Conservation (phyloP, 2,329 filamentous ascomycete genomes). For the Botryotinia globosa region DNA sequence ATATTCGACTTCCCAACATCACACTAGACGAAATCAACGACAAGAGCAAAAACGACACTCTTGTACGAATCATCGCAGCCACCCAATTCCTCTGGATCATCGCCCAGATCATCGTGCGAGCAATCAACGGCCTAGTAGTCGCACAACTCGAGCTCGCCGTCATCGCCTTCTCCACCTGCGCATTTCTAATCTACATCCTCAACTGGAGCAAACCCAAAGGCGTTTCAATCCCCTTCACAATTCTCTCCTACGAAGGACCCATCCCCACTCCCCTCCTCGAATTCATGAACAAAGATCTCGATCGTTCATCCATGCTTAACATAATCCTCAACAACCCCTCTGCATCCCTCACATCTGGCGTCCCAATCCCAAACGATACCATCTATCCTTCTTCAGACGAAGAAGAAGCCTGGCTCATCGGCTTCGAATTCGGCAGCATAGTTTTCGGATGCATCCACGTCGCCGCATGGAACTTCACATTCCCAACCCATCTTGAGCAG, state of each 20-base stretch:
- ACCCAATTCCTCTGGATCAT: slow-evolving; percentile 24
- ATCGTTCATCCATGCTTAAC: background rate
- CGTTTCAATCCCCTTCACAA: background rate
- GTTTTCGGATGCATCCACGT: slow-evolving; percentile 26
- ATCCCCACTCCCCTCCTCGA: background rate
- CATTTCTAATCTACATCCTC: slow-evolving; percentile 20
- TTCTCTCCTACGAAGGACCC: slow-evolving; percentile 5
- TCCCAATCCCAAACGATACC: slow-evolving; percentile 1
- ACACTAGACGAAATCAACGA: slow-evolving; percentile 48
- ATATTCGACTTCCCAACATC: slow-evolving; percentile 36
- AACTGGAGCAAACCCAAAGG: slow-evolving; percentile 17
- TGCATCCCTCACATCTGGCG: background rate
- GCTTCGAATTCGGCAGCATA: slow-evolving; percentile 13
- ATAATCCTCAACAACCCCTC: background rate
- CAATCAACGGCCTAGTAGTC: background rate
- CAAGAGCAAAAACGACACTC: slow-evolving; percentile 42
- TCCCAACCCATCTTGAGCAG: slow-evolving; percentile 23
- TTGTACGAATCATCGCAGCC: slow-evolving; percentile 19
- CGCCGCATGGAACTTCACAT: slow-evolving; percentile 26
- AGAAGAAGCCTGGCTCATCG: slow-evolving; percentile 13
- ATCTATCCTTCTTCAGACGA: background rate
- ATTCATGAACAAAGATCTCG: slow-evolving; percentile 8
- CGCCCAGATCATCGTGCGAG: background rate
- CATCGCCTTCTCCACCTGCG: slow-evolving; percentile 21
- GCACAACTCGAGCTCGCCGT: slow-evolving; percentile 13